phyloP scores from a whole-genome alignment of 805 yeast species.

The Pichia exigua region DNA sequence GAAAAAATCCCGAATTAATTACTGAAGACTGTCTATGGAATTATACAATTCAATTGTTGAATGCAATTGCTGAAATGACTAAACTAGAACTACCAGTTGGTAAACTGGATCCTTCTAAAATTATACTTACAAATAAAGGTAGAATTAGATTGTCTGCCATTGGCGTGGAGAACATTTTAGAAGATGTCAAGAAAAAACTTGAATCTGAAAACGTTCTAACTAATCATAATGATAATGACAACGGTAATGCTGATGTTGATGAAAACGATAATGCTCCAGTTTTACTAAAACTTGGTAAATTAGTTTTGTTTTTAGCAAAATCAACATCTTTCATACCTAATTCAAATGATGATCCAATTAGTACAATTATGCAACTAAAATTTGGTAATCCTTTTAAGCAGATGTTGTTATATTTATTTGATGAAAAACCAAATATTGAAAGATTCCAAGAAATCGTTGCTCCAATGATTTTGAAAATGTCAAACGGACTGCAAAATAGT shows the following conservation, averaged over 20 bases:
- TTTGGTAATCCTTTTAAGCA: conserved; percentile 40
- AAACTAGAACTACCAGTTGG: conserved; percentile 56
- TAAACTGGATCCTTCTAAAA: conserved; percentile 53
- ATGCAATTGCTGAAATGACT: conserved; percentile 65
- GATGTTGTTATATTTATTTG: conserved; percentile 33
- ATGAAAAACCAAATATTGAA: conserved; percentile 20
- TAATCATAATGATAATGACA: conserved; percentile 9
- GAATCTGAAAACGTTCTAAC: conserved; percentile 13
- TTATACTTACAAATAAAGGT: conserved; percentile 64
- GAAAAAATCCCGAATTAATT: conserved; percentile 38
- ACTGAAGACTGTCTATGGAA: conserved; percentile 68
- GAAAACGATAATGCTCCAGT: conserved; percentile 38
- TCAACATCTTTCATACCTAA: conserved; percentile 22
- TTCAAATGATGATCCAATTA: conserved; percentile 14
- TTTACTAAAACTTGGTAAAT: conserved; percentile 46
- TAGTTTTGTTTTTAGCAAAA: conserved; percentile 49
- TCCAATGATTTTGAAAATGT: conserved; percentile 36
- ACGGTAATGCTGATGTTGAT: conserved; percentile 17
- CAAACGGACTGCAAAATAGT: conserved; percentile 43
- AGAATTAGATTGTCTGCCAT: conserved; percentile 65
- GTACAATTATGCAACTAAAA: conserved; percentile 24
- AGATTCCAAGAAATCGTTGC: conserved; percentile 35
- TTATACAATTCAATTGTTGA: conserved; percentile 65
- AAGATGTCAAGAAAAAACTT: conserved; percentile 25
- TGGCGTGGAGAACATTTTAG: conserved; percentile 63